phyloP scores from a whole-genome alignment of 2,329 filamentous ascomycete species.

The Diaporthe citrichinensis region DNA sequence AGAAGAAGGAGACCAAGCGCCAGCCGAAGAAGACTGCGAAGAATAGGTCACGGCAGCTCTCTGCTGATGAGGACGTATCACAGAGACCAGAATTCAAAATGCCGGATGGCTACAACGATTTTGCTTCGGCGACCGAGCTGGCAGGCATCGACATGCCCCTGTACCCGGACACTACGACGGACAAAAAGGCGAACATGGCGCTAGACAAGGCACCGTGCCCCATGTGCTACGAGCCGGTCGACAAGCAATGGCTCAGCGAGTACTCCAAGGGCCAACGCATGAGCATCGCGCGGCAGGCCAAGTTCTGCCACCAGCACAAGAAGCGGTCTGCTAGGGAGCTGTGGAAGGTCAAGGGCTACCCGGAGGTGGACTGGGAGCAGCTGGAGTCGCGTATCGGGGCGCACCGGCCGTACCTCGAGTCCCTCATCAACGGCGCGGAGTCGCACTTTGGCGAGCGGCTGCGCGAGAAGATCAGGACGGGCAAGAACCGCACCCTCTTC shows the following conservation, averaged over 20 bases:
- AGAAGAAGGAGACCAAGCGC: neutral
- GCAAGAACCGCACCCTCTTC: conserved; percentile 72
- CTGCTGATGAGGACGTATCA: conserved; percentile 26
- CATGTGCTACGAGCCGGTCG: conserved; percentile 75
- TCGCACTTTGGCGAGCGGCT: conserved; percentile 75
- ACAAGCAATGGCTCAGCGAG: conserved; percentile 65
- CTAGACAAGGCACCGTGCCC: conserved; percentile 66
- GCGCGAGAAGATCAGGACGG: conserved; percentile 67
- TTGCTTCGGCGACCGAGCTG: conserved; percentile 11
- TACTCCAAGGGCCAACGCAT: conserved; percentile 64
- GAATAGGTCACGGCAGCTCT: neutral
- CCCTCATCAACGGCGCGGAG: conserved; percentile 70
- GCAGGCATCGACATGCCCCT: conserved; percentile 23
- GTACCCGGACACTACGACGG: neutral
- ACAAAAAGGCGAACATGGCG: neutral
- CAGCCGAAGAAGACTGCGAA: neutral
- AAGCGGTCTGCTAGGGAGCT: conserved; percentile 64
- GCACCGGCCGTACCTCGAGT: conserved; percentile 69
- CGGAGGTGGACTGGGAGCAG: conserved; percentile 76
- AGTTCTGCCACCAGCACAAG: conserved; percentile 76
- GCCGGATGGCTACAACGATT: conserved; percentile 37
- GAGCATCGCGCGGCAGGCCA: conserved; percentile 70
- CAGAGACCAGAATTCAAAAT: conserved; percentile 37
- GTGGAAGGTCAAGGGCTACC: conserved; percentile 72
- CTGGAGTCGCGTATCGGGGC: conserved; percentile 71